Conservation (phyloP, 805 yeast species). For the Nakazawaea anatomiae region DNA sequence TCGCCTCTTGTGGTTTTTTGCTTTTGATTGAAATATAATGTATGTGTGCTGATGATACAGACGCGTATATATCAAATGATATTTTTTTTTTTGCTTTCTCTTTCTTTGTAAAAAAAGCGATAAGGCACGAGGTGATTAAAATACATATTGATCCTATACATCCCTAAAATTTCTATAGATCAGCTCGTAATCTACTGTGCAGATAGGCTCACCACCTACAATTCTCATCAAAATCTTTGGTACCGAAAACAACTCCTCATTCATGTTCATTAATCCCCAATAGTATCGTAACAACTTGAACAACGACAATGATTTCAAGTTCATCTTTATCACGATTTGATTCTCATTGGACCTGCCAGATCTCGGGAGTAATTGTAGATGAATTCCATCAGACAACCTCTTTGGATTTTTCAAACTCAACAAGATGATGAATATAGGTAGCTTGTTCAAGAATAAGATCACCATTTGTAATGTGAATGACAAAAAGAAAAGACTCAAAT, state of each 20-base stretch:
- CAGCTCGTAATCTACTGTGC: neutral
- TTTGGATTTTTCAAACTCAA: slow-evolving; percentile 75
- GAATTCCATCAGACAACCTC: slow-evolving; percentile 49
- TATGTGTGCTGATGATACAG: too few species aligned
- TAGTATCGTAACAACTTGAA: slow-evolving; percentile 23
- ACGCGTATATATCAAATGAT: too few species aligned
- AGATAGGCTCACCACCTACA: neutral
- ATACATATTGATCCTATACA: neutral
- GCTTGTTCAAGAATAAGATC: slow-evolving; percentile 67
- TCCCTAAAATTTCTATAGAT: slow-evolving; percentile 5
- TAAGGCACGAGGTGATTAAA: too few species aligned
- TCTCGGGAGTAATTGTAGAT: slow-evolving; percentile 20
- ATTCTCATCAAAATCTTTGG: neutral
- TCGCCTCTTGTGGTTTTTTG: too few species aligned
- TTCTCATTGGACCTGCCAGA: neutral
- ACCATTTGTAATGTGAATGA: slow-evolving; percentile 51
- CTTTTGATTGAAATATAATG: too few species aligned
- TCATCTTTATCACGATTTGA: slow-evolving; percentile 15
- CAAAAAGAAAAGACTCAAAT: slow-evolving; percentile 43
- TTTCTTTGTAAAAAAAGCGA: too few species aligned
- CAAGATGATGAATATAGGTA: slow-evolving; percentile 80
- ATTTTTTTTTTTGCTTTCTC: too few species aligned
- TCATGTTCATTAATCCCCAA: slow-evolving; percentile 22
- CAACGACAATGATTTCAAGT: slow-evolving; percentile 21
- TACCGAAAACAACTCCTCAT: slow-evolving; percentile 10